Base-by-base conservation (phyloP, 371 early-diverging fungal species). In the Parasitella parasitica region DNA sequence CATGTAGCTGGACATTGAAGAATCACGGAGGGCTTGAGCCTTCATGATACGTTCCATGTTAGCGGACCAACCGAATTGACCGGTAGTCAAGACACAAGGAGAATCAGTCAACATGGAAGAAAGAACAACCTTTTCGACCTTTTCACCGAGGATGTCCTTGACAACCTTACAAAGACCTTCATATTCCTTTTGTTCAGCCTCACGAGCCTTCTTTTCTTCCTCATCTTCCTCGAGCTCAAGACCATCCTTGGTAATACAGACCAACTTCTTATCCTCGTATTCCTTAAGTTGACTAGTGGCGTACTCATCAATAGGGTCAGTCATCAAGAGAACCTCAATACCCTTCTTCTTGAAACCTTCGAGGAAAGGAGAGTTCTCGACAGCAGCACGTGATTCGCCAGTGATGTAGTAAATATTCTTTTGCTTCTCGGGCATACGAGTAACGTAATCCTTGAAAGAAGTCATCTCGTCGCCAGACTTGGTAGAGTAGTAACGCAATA, bases 21-120 rank as follows among this genome's bases (percentile, higher is more conserved):
- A 86, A 82, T 99, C 97, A 76, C 97, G 94, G 69, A 97, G 90
- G 39, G 99, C 97, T 85, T 99, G 99, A 46, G 98, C 95, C 87
- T 94, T 96, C 97, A 99, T 98, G 90, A 99, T 98, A 83, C 97
- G 93, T 84, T 99, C 99, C 97, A 97, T 97, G 91, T 97, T 97
- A 75, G 96, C 97, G 35, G 98, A 94, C 96, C 98, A 97, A 59
- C 98, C 98, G 72, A 94, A 97, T 77, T 97, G 96, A 63, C 96
- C 95, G 53, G 99, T 97, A 71, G 97, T 94, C 63, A 99, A 87
- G 52, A 97, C 95, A 82, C 97, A 97, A 27, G 99, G 99, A 38
- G 96, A 95, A 78, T 94, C 91, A 71, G 87, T 84, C 75, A 98
- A 91, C 80, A 96, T 92, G 89, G 91, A 89, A 70, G 97, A 96